These are phyloP conservation scores for Candida sp. DNA, from an alignment of 1,139 yeast genomes.

Conservation along the genomic window DNA sequence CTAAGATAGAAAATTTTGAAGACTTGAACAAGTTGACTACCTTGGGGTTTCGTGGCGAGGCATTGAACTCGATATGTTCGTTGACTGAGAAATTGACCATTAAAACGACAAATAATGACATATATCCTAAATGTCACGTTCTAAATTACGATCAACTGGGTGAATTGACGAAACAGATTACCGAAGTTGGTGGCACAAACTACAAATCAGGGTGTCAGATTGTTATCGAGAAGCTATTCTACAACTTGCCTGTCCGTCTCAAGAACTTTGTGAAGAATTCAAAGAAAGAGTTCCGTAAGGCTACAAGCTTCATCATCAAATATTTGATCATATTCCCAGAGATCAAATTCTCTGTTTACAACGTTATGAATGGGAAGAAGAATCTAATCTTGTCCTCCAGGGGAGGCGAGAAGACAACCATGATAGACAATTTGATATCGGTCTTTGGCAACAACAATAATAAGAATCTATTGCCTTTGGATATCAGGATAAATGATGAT, in stretches of 20 bases:
- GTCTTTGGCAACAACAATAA: slow-evolving; percentile 73
- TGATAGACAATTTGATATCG: slow-evolving; percentile 59
- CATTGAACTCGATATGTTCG: slow-evolving; percentile 73
- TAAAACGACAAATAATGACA: slow-evolving; percentile 53
- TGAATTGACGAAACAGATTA: slow-evolving; percentile 30
- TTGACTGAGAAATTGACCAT: slow-evolving; percentile 55
- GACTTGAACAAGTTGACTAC: slow-evolving; percentile 59
- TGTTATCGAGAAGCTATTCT: slow-evolving; percentile 54
- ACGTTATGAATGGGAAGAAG: slow-evolving; percentile 54
- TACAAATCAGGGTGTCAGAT: slow-evolving; percentile 59
- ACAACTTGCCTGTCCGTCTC: slow-evolving; percentile 72
- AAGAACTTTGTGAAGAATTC: slow-evolving; percentile 72
- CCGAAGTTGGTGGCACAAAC: slow-evolving; percentile 50
- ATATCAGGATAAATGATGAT: slow-evolving; percentile 28
- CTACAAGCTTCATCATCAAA: slow-evolving; percentile 64
- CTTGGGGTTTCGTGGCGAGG: slow-evolving; percentile 88
- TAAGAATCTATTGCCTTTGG: slow-evolving; percentile 57
- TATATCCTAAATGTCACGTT: slow-evolving; percentile 60
- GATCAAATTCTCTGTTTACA: slow-evolving; percentile 62
- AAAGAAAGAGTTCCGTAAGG: slow-evolving; percentile 73
- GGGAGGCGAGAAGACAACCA: slow-evolving; percentile 40
- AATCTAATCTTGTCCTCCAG: slow-evolving; percentile 52
- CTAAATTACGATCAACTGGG: slow-evolving; percentile 63
- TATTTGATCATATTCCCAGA: slow-evolving; percentile 67
- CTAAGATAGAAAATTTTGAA: slow-evolving; percentile 66